Base-by-base conservation (phyloP, 306 rosid genomes). In the Lathyrus tuberosus region DNA sequence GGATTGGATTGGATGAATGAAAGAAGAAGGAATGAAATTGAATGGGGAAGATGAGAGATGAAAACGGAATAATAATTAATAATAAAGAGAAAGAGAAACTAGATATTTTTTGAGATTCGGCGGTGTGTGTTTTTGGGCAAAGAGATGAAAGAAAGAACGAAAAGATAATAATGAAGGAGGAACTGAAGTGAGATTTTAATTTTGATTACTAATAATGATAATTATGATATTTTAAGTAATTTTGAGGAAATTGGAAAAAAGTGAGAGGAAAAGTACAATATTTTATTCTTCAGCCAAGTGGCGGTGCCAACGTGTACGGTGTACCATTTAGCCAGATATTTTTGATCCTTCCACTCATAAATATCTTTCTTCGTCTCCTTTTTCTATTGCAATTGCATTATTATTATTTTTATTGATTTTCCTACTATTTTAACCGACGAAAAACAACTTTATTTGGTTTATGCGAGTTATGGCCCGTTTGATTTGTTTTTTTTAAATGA, bases 231-330 rank as follows among this genome's bases (percentile, higher is more conserved):
- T 66, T 18, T n/a, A 20, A 37, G 5, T 44, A 46, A 43, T 42
- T 62, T 40, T 1, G 20, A 5, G 13, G 14, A 38, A 60, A 49
- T 31, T 41, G 12, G 78, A 14, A 69, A 43, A 41, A 69, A 51
- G 30, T 15, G 28, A 41, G 12, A 9, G 48, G 47, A 81, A 81
- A 81, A 81, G 82, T 81, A 81, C 79, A 76, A 76, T 67, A 68
- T 80, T 58, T 64, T 76, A 70, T 80, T 80, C 80, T 62, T 62
- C 17, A 43, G 35, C 8, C 53, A 17, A 14, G 67, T 8, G 41
- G 57, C 31, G 75, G 47, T 72, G 85, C 79, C 79, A 38, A 24
- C 79, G 76, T 81, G 85, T 78, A 72, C 43, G 77, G 76, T 81
- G 85, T 78, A 72, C 43, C 62, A 40, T 52, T 68, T 77, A 68